phyloP scores from a whole-genome alignment of 2,329 filamentous ascomycete genomes.

The Arthrobotrys pseudoclavata region DNA sequence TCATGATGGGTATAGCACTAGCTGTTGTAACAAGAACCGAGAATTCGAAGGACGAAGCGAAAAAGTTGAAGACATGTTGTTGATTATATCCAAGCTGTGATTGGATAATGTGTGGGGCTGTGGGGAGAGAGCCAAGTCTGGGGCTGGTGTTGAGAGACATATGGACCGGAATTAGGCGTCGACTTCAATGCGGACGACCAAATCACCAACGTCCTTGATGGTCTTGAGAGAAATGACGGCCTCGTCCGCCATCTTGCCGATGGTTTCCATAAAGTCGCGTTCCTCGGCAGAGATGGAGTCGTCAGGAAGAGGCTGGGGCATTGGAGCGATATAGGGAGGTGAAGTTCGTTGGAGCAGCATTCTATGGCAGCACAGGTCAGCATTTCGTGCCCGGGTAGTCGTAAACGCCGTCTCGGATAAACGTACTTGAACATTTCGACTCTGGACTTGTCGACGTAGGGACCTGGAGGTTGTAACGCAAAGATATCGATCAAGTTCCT shows the following conservation, averaged over 20 bases:
- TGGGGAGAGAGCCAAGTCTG: constrained; percentile 12
- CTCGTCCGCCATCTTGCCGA: constrained; percentile 60
- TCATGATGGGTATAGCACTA: constrained; percentile 52
- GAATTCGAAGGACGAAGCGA: constrained; percentile 28
- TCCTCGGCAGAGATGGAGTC: constrained; percentile 59
- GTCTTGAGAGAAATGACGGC: constrained; percentile 57
- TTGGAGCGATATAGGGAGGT: constrained; percentile 52
- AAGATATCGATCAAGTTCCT: constrained; percentile 60
- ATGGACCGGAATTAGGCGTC: constrained; percentile 31
- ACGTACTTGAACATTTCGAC: constrained; percentile 59
- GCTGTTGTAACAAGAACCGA: constrained; percentile 28
- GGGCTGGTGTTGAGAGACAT: constrained; percentile 13
- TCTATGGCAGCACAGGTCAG: constrained; percentile 36
- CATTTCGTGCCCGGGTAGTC: not conserved
- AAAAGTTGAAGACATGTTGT: constrained; percentile 22
- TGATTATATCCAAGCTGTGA: constrained; percentile 20
- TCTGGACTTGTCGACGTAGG: constrained; percentile 55
- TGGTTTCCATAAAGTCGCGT: constrained; percentile 58
- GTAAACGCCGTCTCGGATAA: not conserved
- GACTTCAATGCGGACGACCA: constrained; percentile 58
- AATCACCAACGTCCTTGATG: constrained; percentile 57
- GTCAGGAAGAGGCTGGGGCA: constrained; percentile 57
- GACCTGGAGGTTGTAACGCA: constrained; percentile 46
- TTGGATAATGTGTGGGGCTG: constrained; percentile 36
- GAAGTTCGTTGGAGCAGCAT: constrained; percentile 55